These are phyloP conservation scores for Wickerhamiella pararugosa DNA, from an alignment of 1,139 yeast species.

Conservation along the genomic window DNA sequence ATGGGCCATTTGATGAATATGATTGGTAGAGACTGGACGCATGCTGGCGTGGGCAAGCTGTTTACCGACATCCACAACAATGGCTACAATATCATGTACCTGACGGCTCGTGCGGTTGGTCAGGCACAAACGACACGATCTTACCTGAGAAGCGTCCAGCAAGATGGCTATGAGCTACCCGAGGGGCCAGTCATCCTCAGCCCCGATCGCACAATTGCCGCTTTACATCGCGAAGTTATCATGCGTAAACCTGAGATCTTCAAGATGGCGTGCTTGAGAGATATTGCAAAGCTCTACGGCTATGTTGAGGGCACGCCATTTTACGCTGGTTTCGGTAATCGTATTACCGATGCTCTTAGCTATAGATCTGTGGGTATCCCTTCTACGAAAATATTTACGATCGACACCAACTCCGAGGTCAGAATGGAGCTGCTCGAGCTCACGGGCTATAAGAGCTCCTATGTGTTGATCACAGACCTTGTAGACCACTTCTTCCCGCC, in stretches of 20 bases:
- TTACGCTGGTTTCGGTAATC: conserved; percentile 94
- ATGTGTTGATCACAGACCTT: conserved; percentile 78
- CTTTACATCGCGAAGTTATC: conserved; percentile 78
- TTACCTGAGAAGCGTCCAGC: conserved; percentile 64
- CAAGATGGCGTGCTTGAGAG: conserved; percentile 92
- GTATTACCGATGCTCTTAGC: conserved; percentile 93
- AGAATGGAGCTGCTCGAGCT: conserved; percentile 91
- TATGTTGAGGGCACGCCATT: conserved; percentile 45
- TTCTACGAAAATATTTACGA: conserved; percentile 86
- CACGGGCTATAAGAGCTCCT: conserved; percentile 83
- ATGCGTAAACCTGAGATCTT: conserved; percentile 92
- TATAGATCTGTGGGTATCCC: conserved; percentile 92
- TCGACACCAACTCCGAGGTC: conserved; percentile 92
- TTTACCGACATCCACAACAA: conserved; percentile 73
- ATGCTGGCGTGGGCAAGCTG: conserved; percentile 82
- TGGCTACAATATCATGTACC: conserved; percentile 85
- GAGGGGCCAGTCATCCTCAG: conserved; percentile 88
- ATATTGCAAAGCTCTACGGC: conserved; percentile 49
- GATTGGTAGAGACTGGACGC: conserved; percentile 97
- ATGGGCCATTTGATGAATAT: conserved; percentile 89
- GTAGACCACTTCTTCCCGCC: conserved; percentile 99
- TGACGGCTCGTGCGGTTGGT: conserved; percentile 92
- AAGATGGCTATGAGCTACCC: conserved; percentile 62
- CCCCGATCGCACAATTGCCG: conserved; percentile 96
- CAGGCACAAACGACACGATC: conserved; percentile 88